Evolutionary conservation across 805 yeast genomes (phyloP), one percentile per base, ranked within the genome.

Genomic region (Starmera dryadoides): DNA sequence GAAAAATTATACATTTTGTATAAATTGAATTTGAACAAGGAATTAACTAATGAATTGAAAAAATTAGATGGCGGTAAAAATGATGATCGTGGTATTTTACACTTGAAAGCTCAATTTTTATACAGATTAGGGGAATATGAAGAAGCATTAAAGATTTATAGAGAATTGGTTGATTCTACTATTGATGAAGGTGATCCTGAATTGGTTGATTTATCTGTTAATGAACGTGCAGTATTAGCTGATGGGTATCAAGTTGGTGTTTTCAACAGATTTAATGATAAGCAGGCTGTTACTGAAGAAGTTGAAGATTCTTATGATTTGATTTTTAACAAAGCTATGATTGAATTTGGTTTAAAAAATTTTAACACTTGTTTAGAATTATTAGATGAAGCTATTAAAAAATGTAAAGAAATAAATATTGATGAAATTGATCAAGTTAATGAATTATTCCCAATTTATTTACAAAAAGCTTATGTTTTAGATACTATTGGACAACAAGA

Each of bases 161-260:
- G 67, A 34, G 60, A 66, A 3, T 59, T 83, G 43, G 55, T 76
- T 11, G 37, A 56, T 3, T 37, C 55, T 8, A 58, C 64, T 22
- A 50, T 60, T 35, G 59, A 58, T 26, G 66, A 62, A 3, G 46
- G 48, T 4, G 63, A 60, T 32, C 55, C 56, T 32, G 76, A 66
- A 45, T 44, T 52, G 11, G 42, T 69, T 31, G 94, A 84, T 56
- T 59, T 84, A 41, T 61, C 74, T 23, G 78, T 83, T 42, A 84
- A 84, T 52, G 84, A 81, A 56, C 68, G 81, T 42, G 87, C 89
- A 3, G 77, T 79, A 11, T 59, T 79, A 19, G 73, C 83, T 17
- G 84, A 76, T 16, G 47, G 46, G 6, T 54, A 58, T 22, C 44
- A 47, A 11, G 12, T 39, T 11, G 53, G 46, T 9, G 35, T 26